A percentile compares a stretch with the other conserved stretches of the same genome.
Evolutionary conservation across 2,329 filamentous ascomycete genomes (phyloP).

Genomic region (Incumbomyces lentus): DNA sequence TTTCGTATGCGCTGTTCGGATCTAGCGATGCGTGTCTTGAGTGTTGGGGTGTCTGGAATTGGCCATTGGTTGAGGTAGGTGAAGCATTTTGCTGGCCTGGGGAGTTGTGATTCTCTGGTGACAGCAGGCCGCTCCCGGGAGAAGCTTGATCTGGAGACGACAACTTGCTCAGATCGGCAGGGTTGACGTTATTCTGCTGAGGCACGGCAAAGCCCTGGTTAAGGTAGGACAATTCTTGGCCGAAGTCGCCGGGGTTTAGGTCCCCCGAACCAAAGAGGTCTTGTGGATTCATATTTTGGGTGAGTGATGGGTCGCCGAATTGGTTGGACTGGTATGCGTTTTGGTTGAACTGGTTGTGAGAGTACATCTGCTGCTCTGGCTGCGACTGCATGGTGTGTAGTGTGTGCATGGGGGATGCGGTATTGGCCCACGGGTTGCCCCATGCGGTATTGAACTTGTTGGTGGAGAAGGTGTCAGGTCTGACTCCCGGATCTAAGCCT

Average conservation of each 20-base stretch:
- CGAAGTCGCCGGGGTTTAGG: slow-evolving; percentile 26
- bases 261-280: slow-evolving; percentile 18
- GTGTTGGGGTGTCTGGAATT: slow-evolving; percentile 44
- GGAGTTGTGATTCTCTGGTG: slow-evolving; percentile 44
- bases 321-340: slow-evolving; percentile 25
- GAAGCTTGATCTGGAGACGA: slow-evolving; percentile 43
- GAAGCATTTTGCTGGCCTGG: slow-evolving; percentile 41
- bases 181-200: slow-evolving; percentile 28
- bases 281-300: slow-evolving; percentile 28
- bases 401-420: neutral
- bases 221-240: slow-evolving; percentile 29
- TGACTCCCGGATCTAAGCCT: slow-evolving; percentile 27
- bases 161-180: slow-evolving; percentile 37
- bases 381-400: slow-evolving; percentile 1
- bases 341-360: slow-evolving; percentile 19
- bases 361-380: slow-evolving; percentile 9
- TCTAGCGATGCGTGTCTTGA: slow-evolving; percentile 53
- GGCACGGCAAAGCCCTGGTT: neutral
- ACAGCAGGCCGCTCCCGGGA: slow-evolving; percentile 41
- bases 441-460: slow-evolving; percentile 21
- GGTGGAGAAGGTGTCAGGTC: slow-evolving; percentile 24
- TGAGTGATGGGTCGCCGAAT: slow-evolving; percentile 23
- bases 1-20: slow-evolving; percentile 45
- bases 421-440: neutral
- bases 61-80: slow-evolving; percentile 42